Conservation (phyloP, 164 flowering plant genomes). For the Platanus orientalis region DNA sequence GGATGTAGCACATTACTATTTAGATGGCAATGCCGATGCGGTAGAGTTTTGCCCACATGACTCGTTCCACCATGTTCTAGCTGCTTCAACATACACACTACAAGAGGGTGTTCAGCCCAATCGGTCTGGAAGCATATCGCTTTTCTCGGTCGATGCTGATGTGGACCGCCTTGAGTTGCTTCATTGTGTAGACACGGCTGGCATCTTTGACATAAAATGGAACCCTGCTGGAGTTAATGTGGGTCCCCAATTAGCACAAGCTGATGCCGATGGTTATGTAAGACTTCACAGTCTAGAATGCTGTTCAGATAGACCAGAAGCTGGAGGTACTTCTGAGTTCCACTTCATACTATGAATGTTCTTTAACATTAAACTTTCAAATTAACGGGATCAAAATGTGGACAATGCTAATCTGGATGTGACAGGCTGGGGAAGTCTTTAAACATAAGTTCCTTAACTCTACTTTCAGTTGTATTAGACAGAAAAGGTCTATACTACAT, state of each 20-base stretch:
- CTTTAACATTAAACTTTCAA: neutral
- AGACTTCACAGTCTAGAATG: slow-evolving; percentile 42
- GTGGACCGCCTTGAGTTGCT: slow-evolving; percentile 37
- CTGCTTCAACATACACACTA: slow-evolving; percentile 81
- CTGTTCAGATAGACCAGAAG: slow-evolving; percentile 25
- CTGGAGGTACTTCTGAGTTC: slow-evolving; percentile 21
- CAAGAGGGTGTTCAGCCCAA: slow-evolving; percentile 71
- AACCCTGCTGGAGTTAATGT: slow-evolving; percentile 33
- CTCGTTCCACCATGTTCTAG: slow-evolving; percentile 48
- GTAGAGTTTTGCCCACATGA: slow-evolving; percentile 91
- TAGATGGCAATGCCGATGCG: slow-evolving; percentile 87
- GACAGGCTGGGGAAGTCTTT: too few species aligned
- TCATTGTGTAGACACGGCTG: slow-evolving; percentile 53
- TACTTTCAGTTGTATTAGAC: too few species aligned
- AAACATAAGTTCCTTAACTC: too few species aligned
- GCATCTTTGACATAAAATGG: slow-evolving; percentile 93
- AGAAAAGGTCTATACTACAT: too few species aligned
- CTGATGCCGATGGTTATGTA: slow-evolving; percentile 82
- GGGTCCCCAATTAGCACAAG: slow-evolving; percentile 69
- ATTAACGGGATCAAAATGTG: too few species aligned
- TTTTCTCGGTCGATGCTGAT: slow-evolving; percentile 61
- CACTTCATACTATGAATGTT: neutral
- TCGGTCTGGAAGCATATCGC: slow-evolving; percentile 70
- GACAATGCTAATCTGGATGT: too few species aligned
- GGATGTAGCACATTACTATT: slow-evolving; percentile 64